Evolutionary conservation across 495 filamentous ascomycete genomes (phyloP).

Genomic region (Clohesyomyces aquaticus): DNA sequence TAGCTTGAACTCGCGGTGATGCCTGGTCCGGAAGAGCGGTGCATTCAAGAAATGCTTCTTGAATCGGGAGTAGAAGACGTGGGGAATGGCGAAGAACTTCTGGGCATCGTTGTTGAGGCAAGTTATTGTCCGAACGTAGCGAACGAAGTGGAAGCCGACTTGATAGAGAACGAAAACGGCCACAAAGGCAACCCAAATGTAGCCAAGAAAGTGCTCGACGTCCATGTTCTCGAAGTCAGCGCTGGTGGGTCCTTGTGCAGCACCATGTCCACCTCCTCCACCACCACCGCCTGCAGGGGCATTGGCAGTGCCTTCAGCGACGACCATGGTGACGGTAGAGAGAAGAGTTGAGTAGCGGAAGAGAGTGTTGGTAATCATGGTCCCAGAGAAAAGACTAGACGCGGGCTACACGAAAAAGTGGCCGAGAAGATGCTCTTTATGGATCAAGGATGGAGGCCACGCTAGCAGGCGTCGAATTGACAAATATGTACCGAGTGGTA

Average conservation of each 20-base stretch:
- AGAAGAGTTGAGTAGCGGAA: slow-evolving; percentile 11
- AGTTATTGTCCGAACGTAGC: slow-evolving; percentile 42
- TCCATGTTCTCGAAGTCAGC: slow-evolving; percentile 37
- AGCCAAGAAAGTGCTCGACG: slow-evolving; percentile 37
- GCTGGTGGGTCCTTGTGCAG: slow-evolving; percentile 15
- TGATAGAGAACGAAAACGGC: slow-evolving; percentile 38
- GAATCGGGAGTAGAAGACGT: slow-evolving; percentile 51
- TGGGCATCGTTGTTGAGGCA: slow-evolving; percentile 46
- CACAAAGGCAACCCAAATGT: slow-evolving; percentile 38
- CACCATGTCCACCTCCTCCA: slow-evolving; percentile 10
- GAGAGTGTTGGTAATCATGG: slow-evolving; percentile 23
- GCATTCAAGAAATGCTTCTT: slow-evolving; percentile 85
- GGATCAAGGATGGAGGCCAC: slow-evolving; percentile 24
- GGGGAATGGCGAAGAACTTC: slow-evolving; percentile 51
- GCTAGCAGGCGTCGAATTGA: slow-evolving; percentile 28
- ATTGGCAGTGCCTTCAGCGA: slow-evolving; percentile 10
- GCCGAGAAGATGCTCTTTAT: slow-evolving; percentile 30
- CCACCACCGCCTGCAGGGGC: slow-evolving; percentile 6
- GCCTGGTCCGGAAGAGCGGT: slow-evolving; percentile 76
- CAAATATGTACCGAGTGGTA: slow-evolving; percentile 35
- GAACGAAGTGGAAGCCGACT: slow-evolving; percentile 37
- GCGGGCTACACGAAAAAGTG: slow-evolving; percentile 12
- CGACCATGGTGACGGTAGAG: slow-evolving; percentile 14
- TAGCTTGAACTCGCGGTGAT: slow-evolving; percentile 83
- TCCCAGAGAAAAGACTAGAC: slow-evolving; percentile 25